Percentiles rank a stretch among this genome's conserved stretches.
Conservation (phyloP, 2,329 filamentous ascomycete species). For the Eutypa lata region DNA sequence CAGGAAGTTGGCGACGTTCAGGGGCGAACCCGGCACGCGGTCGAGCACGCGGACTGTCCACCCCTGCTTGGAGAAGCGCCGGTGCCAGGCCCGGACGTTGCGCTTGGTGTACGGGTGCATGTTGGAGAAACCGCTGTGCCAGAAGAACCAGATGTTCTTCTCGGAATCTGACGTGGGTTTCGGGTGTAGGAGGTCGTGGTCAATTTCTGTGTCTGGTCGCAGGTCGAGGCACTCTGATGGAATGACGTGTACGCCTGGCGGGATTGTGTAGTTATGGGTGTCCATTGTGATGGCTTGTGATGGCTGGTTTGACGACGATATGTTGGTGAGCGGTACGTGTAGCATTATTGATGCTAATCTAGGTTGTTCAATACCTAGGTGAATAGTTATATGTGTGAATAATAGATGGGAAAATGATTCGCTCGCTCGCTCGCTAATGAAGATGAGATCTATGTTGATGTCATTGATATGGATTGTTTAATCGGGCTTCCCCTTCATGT, state of each 20-base stretch:
- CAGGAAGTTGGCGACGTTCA: constrained; percentile 48
- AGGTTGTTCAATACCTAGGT: too few relatives aligned
- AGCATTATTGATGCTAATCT: not conserved
- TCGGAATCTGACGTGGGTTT: constrained; percentile 33
- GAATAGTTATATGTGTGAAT: too few relatives aligned
- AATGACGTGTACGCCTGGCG: constrained; percentile 39
- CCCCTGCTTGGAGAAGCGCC: constrained; percentile 47
- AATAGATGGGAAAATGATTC: too few relatives aligned
- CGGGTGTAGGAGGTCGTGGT: constrained; percentile 38
- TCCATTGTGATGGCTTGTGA: constrained; percentile 14
- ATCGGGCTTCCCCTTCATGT: too few relatives aligned
- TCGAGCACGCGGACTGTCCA: constrained; percentile 54
- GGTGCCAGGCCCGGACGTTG: constrained; percentile 51
- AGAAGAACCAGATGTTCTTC: constrained; percentile 60
- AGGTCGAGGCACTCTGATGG: constrained; percentile 39
- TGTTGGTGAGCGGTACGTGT: not conserved
- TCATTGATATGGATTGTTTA: too few relatives aligned
- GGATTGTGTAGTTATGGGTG: constrained; percentile 27
- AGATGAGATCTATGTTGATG: too few relatives aligned
- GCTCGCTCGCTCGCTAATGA: too few relatives aligned
- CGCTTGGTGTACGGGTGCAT: constrained; percentile 52
- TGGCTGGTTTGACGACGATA: not conserved
- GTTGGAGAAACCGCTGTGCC: constrained; percentile 46
- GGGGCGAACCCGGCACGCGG: constrained; percentile 37
- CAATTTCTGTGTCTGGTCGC: constrained; percentile 43